Conservation (phyloP, 495 filamentous ascomycete genomes). For the Annulohypoxylon moriforme region DNA sequence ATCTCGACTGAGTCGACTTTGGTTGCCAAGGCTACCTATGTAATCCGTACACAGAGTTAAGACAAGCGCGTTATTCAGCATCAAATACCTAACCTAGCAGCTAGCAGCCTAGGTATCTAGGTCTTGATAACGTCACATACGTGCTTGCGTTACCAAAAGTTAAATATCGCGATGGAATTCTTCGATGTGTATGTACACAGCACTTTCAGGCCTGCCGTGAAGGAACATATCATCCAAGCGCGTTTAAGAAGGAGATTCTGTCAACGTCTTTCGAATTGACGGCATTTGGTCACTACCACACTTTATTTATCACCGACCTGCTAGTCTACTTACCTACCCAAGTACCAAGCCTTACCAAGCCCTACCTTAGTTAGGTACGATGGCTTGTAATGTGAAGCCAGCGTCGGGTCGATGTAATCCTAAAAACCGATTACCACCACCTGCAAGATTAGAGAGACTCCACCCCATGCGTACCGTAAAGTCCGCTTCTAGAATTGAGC, state of each 20-base stretch:
- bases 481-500: slow-evolving; percentile 30
- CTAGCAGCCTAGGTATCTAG: too few relatives aligned
- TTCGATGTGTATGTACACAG: neutral
- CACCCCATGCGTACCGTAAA: slow-evolving; percentile 9
- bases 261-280: neutral
- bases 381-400: neutral
- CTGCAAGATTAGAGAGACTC: slow-evolving; percentile 25
- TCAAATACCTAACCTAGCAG: slow-evolving; percentile 8
- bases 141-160: neutral
- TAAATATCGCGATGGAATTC: neutral
- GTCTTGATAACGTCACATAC: slow-evolving; percentile 34
- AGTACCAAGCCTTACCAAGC: neutral
- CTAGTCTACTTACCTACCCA: neutral
- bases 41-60: slow-evolving; percentile 5
- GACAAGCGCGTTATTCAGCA: slow-evolving; percentile 13
- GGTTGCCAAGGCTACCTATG: slow-evolving; percentile 1
- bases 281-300: neutral
- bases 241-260: neutral
- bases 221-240: neutral
- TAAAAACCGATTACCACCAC: slow-evolving; percentile 21
- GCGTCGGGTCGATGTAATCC: slow-evolving; percentile 14
- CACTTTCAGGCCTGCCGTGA: neutral
- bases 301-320: neutral
- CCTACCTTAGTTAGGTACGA: neutral
- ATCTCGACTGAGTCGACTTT: neutral